Evolutionary conservation across 176 grass and related monocot species (phyloP), one percentile per base, ranked within the genome.

Genomic region (Aegilops sharonensis): DNA sequence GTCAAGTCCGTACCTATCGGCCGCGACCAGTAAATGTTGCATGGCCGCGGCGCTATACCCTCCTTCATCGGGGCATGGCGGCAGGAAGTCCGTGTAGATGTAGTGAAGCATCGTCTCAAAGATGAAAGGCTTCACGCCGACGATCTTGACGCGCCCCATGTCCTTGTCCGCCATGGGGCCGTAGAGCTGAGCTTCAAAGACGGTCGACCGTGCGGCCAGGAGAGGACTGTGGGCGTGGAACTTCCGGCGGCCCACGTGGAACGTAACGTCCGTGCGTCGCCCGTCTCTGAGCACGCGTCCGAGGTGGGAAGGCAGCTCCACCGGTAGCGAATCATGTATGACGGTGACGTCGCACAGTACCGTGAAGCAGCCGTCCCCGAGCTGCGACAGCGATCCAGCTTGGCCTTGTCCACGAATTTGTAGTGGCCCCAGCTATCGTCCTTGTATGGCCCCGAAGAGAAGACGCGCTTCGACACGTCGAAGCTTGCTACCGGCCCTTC

Each of bases 81-180:
- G 85, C 18, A 81, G 30, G 4, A 30, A 21, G 0, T 77, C 78
- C 5, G 24, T 52, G n/a, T 82, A 87, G 54, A 82, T 17, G 42
- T 83, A 89, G 64, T 65, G 81, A 14, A 89, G 87, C 0, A 89
- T 43, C 11, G 4, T 11, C 50, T 80, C 17, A 17, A 89, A 89
- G 35, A 79, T 32, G 1, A 0, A 3, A 4, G 48, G 81, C 21
- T 79, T 40, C 36, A 89, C 73, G 23, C 8, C 75, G 1, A 4
- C 10, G 15, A 89, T 9, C 65, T 27, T 15, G 18, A 72, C 8
- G 43, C 60, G 29, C 15, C 9, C 3, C 43, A 57, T 13, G 34
- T 18, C 64, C 36, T 64, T 79, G 29, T 84, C 87, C 36, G 13
- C 62, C 81, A 79, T 84, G 9, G 40, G 40, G 40, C 40, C 40